These are phyloP conservation scores for Pezicula rhizophila DNA, from an alignment of 2,329 filamentous ascomycete species.

Conservation along the genomic window DNA sequence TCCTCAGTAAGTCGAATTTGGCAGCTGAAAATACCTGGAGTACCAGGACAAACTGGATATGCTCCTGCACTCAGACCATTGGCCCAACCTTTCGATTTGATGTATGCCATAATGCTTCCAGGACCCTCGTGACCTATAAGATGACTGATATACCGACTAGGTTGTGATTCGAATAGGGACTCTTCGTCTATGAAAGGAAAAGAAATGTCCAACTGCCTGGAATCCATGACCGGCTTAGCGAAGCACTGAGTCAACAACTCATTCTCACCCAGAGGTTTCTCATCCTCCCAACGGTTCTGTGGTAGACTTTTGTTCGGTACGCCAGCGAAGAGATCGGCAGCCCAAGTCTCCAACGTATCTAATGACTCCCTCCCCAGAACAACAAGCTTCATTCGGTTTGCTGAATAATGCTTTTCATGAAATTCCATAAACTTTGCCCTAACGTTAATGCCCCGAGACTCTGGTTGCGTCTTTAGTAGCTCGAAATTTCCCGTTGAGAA, in stretches of 20 bases:
- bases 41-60: slow-evolving; percentile 55
- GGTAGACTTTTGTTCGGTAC: slow-evolving; percentile 63
- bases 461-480: slow-evolving; percentile 62
- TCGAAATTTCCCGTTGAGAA: slow-evolving; percentile 70
- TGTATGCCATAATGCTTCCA: slow-evolving; percentile 65
- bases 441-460: slow-evolving; percentile 61
- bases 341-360: slow-evolving; percentile 63
- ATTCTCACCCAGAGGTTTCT: slow-evolving; percentile 51
- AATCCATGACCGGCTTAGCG: slow-evolving; percentile 69
- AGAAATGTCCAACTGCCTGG: slow-evolving; percentile 57
- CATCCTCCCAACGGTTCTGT: slow-evolving; percentile 59
- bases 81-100: slow-evolving; percentile 68
- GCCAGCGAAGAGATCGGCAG: slow-evolving; percentile 60
- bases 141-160: slow-evolving; percentile 65
- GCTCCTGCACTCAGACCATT: slow-evolving; percentile 61
- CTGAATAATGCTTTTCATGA: slow-evolving; percentile 66
- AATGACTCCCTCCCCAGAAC: slow-evolving; percentile 61
- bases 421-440: slow-evolving; percentile 69
- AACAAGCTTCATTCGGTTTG: slow-evolving; percentile 69
- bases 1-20: slow-evolving; percentile 62
- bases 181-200: slow-evolving; percentile 69
- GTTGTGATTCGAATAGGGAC: slow-evolving; percentile 58
- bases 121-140: slow-evolving; percentile 71
- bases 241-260: slow-evolving; percentile 61
- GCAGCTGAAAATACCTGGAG: slow-evolving; percentile 60